phyloP scores from a whole-genome alignment of 1,284 basidiomycete genomes.

The Malassezia psittaci region DNA sequence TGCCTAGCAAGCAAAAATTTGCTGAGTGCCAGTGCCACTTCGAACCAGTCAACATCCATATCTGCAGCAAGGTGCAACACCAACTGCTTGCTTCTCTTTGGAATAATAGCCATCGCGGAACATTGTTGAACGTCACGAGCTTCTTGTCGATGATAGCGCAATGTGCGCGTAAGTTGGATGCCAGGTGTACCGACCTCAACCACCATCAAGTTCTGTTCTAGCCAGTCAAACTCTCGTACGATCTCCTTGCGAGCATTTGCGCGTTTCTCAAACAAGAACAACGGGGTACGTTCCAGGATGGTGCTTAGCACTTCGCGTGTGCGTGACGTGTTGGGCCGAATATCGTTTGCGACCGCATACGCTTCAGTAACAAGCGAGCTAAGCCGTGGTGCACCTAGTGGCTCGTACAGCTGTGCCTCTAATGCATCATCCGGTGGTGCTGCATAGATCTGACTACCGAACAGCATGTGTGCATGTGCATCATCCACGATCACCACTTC shows the following conservation, averaged over 20 bases:
- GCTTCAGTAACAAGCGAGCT: slow-evolving; percentile 66
- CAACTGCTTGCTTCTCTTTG: slow-evolving; percentile 53
- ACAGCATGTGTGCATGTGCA: slow-evolving; percentile 45
- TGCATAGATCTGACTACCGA: slow-evolving; percentile 53
- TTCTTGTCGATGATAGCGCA: slow-evolving; percentile 25
- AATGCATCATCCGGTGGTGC: slow-evolving; percentile 83
- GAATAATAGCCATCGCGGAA: slow-evolving; percentile 32
- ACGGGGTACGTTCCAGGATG: slow-evolving; percentile 76
- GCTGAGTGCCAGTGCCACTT: slow-evolving; percentile 50
- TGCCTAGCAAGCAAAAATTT: slow-evolving; percentile 39
- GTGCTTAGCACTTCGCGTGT: slow-evolving; percentile 33
- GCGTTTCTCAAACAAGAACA: slow-evolving; percentile 82
- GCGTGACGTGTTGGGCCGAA: slow-evolving; percentile 33
- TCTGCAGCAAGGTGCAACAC: slow-evolving; percentile 66
- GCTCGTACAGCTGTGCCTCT: slow-evolving; percentile 51
- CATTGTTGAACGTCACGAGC: slow-evolving; percentile 36
- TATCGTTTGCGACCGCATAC: slow-evolving; percentile 55
- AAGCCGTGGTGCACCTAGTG: slow-evolving; percentile 58
- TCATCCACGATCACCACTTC: slow-evolving; percentile 47
- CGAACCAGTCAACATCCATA: slow-evolving; percentile 76
- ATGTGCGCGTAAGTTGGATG: slow-evolving; percentile 33
- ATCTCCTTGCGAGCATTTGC: slow-evolving; percentile 57
- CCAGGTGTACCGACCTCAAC: slow-evolving; percentile 39
- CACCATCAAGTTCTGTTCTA: slow-evolving; percentile 58
- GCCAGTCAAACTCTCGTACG: slow-evolving; percentile 61